Evolutionary conservation across 2,329 filamentous ascomycete species (phyloP), one percentile per base, ranked within the genome.

Genomic region (Niveomyces coronatus): DNA sequence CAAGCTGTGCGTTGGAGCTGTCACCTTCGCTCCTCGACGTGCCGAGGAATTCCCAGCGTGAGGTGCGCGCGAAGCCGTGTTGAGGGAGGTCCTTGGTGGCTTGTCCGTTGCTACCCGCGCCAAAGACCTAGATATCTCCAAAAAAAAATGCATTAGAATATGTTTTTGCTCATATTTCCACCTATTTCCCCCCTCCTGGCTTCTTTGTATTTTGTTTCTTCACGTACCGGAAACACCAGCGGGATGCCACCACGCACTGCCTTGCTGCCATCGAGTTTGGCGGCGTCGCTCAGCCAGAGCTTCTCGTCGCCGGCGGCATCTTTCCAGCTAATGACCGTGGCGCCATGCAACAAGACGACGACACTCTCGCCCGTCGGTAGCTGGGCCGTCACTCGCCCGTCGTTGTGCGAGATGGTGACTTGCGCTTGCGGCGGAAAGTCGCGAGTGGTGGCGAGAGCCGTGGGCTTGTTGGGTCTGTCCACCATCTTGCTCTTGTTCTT

Each of bases 241-340:
- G 89, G 89, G 50, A 96, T 85, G 11, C 89, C 89, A 40, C 91
- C 91, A 46, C 91, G 74, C 37, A 96, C 88, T 17, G 89, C 74
- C 68, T 94, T 94, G 49, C 72, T 80, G 37, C 91, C 89, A 55
- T 96, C 88, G 40, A 94, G 68, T 52, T 76, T 76, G 31, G 88
- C 83, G 41, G 71, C 77, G 44, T 87, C 76, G 62, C 84, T 91
- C 49, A 95, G 55, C 73, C 86, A 95, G 39, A 95, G 71, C 63
- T 87, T 87, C 67, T 95, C 88, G 40, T 76, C 65, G 33, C 83
- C 83, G 41, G 74, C 68, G 42, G 78, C 74, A 55, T 83, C 81
- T 69, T 91, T 94, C 91, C 91, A 98, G 61, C 83, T 91, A 42
- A 84, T 79, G 33, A 98, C 82, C 1, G 88, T 96, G 9, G 91